Evolutionary conservation across 202 grass and related monocot genomes (phyloP).

Genomic region (Digitaria exilis): DNA sequence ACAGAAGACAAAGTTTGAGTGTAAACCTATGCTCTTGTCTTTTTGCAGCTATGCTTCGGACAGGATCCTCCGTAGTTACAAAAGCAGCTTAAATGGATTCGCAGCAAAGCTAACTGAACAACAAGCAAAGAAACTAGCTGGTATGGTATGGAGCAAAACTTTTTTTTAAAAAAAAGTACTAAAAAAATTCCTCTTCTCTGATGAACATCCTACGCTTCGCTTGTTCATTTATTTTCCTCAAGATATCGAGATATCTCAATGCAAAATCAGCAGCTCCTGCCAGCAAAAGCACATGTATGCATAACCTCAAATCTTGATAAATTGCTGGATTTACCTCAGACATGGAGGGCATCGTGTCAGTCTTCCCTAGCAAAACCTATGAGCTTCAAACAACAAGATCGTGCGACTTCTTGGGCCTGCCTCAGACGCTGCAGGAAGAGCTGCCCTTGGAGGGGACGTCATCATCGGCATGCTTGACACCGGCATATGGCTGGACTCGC

Average conservation of each 20-base stretch:
- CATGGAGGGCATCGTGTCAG: neutral
- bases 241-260: neutral
- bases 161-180: neutral
- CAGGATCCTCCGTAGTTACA: constrained; percentile 36
- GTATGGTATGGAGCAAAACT: constrained; percentile 29
- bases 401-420: neutral
- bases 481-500: constrained; percentile 41
- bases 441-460: constrained; percentile 33
- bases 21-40: neutral
- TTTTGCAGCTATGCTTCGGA: constrained; percentile 22
- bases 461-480: constrained; percentile 50
- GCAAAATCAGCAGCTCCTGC: neutral
- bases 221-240: neutral
- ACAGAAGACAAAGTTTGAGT: neutral
- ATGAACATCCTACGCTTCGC: neutral
- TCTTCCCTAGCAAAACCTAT: neutral
- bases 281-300: too few relatives aligned
- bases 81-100: constrained; percentile 35
- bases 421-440: neutral
- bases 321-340: neutral
- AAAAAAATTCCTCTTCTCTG: neutral
- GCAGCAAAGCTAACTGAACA: constrained; percentile 14
- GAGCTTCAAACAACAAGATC: neutral
- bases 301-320: neutral
- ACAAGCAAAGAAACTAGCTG: neutral